Evolutionary conservation across 176 grass and related monocot genomes (phyloP).

Genomic region (Oryza longistaminata): DNA sequence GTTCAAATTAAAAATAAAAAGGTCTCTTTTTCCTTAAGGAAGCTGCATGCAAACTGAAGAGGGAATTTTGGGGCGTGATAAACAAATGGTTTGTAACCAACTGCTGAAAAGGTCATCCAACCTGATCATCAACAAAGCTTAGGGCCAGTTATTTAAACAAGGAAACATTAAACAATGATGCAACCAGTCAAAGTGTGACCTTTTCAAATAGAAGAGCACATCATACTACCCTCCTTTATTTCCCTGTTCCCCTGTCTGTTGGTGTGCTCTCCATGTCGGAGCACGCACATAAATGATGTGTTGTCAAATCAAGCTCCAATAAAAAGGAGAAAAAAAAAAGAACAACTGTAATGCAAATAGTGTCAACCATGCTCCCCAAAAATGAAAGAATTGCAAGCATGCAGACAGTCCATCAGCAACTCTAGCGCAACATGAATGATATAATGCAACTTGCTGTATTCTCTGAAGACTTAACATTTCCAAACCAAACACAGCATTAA

Average conservation of each 20-base stretch:
- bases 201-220: slow-evolving; percentile 31
- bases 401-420: slow-evolving; percentile 13
- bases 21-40: neutral
- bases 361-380: neutral
- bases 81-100: slow-evolving; percentile 35
- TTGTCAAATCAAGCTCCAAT: slow-evolving; percentile 39
- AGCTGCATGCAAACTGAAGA: slow-evolving; percentile 32
- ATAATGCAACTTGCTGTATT: neutral
- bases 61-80: neutral
- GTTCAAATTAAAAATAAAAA: neutral
- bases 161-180: slow-evolving; percentile 3
- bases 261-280: slow-evolving; percentile 38
- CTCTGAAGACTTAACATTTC: neutral
- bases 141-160: slow-evolving; percentile 18
- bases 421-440: neutral
- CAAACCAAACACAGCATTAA: neutral
- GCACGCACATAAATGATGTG: neutral
- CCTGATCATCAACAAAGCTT: slow-evolving; percentile 33
- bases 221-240: slow-evolving; percentile 9
- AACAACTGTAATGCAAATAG: neutral
- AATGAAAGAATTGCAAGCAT: neutral
- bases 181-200: slow-evolving; percentile 21
- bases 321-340: neutral
- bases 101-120: slow-evolving; percentile 44
- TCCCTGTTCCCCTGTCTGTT: slow-evolving; percentile 37